Base-by-base conservation (phyloP, 805 yeast species). In the Ogataea corticis region DNA sequence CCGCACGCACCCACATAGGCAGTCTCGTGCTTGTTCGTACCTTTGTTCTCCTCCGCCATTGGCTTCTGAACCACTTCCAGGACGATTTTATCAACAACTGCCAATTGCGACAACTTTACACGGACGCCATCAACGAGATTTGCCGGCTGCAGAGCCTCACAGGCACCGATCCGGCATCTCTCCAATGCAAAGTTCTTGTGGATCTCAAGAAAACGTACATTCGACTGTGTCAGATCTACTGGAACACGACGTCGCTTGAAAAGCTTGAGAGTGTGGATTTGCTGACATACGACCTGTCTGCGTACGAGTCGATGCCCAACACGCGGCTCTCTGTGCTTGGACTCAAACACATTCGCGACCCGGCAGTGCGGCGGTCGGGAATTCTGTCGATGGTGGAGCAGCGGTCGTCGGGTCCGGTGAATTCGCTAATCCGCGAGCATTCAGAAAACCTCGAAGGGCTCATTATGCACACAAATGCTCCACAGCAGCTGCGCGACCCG, bases 41-140 rank as follows among this genome's bases (percentile, higher is more conserved):
- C 0, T 92, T 91, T 69, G 96, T 88, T 21, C 82, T 86, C 23
- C 56, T 94, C 34, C 78, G 97, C 58, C 96, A 88, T 68, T 92
- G 98, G 96, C 63, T 92, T 15, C 66, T 87, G 48, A 92, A 91
- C 64, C 91, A 87, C 63, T 94, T 89, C 57, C 75, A 81, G 33
- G 92, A 87, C 60, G 98, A 94, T 64, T 94, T 91, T 61, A 69
- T 84, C 19, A 65, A 76, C 13, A 72, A 77, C 38, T 55, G 67
- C 16, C 70, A 74, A 43, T 65, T 85, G 28, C 68, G 90, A 44
- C 51, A 56, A 17, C 54, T 63, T 18, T 74, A 80, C 45, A 63
- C 73, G 3, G 50, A 63, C 12, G 70, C 72, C 13, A 52, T 81
- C 32, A 73, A 78, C 60, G 67, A 63, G 52, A 42, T 72, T 48